phyloP scores from a whole-genome alignment of 768 basidiomycete species.

The Lactifluus rugatus region DNA sequence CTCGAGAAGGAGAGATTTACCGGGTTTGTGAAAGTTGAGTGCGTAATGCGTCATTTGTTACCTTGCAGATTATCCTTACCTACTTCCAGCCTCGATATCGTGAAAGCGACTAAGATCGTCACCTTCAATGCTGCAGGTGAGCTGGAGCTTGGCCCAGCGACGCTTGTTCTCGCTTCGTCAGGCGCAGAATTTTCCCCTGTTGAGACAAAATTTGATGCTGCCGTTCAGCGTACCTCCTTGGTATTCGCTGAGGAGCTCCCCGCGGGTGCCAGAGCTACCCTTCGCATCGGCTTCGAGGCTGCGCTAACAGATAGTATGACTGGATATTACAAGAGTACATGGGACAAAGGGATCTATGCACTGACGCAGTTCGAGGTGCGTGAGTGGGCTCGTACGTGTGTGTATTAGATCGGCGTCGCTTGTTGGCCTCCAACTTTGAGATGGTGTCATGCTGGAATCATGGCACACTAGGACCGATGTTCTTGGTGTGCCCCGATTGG shows the following conservation, averaged over 20 bases:
- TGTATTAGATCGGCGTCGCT: background rate
- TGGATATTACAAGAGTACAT: constrained; percentile 74
- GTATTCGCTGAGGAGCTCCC: constrained; percentile 49
- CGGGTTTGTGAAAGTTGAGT: constrained; percentile 69
- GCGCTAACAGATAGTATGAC: constrained; percentile 63
- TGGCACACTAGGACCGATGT: background rate
- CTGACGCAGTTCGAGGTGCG: constrained; percentile 84
- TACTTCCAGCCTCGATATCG: constrained; percentile 47
- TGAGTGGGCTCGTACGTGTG: background rate
- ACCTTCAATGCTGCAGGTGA: constrained; percentile 52
- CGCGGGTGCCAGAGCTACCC: constrained; percentile 55
- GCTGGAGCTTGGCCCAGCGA: constrained; percentile 48
- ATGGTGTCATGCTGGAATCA: background rate
- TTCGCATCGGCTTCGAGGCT: constrained; percentile 60
- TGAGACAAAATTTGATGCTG: constrained; percentile 43
- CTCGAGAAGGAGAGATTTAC: constrained; percentile 65
- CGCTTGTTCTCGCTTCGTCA: constrained; percentile 43
- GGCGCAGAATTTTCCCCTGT: constrained; percentile 36
- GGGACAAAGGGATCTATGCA: constrained; percentile 58
- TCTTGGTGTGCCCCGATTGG: background rate
- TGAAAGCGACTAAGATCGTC: constrained; percentile 48
- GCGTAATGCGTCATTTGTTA: constrained; percentile 21
- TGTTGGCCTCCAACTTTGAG: background rate
- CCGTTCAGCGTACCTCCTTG: constrained; percentile 56
- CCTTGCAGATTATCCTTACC: background rate